Evolutionary conservation across 2,329 filamentous ascomycete species (phyloP), one percentile per base, ranked within the genome.

Genomic region (Neonectria coccinea): DNA sequence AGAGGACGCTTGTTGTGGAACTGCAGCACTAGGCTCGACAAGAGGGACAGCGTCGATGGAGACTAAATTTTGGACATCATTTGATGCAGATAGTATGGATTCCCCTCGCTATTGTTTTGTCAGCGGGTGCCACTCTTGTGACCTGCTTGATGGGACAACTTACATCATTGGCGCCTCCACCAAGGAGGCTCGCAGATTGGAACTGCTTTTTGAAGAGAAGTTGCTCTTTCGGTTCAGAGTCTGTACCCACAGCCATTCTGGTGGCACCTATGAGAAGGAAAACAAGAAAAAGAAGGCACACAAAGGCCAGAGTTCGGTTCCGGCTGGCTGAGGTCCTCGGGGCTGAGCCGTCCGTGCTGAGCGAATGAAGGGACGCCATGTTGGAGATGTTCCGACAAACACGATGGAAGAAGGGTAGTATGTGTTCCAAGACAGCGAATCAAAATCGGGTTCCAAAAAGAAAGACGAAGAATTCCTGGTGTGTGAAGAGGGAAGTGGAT

Each of bases 401-500:
- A 18, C 47, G 20, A 50, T 48, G 39, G 25, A 33, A 47, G 42
- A 27, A 42, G 44, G 42, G 52, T 68, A 73, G 67, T 54, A 71
- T 74, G 66, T 58, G 61, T 67, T 62, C 67, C 73, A 75, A 76
- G 68, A 74, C 53, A 65, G 60, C 59, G 67, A 59, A 68, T 66
- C 67, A 71, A 71, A 71, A 70, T 56, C 36, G 65, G 63, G 57
- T 60, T 58, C 66, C 65, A 72, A 73, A 71, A 67, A 67, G n/a
- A 50, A 50, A 33, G n/a, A 12, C 25, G 47, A 18, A 18, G 47
- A 14, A 33, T 33, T 33, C 10, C n/a, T 51, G 29, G 27, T 51
- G 27, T 14, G 48, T 33, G 48, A 22, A n/a, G 12, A 20, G 18
- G n/a, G 10, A 14, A 20, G 27, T 20, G 27, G 14, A 36, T 51